Conservation (phyloP, 2,329 filamentous ascomycete genomes). For the Chaetomium sp. region DNA sequence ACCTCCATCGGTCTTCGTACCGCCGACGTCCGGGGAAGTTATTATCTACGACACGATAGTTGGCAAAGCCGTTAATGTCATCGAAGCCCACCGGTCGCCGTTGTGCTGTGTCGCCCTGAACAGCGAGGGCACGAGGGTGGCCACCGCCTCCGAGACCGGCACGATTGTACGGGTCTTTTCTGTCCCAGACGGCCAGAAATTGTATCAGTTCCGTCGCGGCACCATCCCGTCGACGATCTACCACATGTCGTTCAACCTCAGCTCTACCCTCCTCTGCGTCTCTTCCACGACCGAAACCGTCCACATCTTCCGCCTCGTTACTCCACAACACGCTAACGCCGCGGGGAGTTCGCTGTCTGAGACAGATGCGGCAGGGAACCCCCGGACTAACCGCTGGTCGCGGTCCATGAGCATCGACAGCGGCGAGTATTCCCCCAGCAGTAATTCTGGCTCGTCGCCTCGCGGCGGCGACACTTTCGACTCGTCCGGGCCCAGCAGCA, state of each 20-base stretch:
- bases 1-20: slow-evolving; percentile 67
- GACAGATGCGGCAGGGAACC: slow-evolving; percentile 30
- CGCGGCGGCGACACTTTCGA: slow-evolving; percentile 40
- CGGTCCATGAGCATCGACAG: slow-evolving; percentile 50
- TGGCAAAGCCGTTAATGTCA: slow-evolving; percentile 87
- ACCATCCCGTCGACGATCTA: slow-evolving; percentile 95
- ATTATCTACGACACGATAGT: slow-evolving; percentile 86
- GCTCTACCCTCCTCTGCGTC: slow-evolving; percentile 86
- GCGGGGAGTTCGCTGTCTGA: background rate
- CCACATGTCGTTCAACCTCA: slow-evolving; percentile 98
- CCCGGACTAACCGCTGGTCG: slow-evolving; percentile 45
- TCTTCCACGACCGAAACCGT: slow-evolving; percentile 95
- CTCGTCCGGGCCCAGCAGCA: slow-evolving; percentile 16
- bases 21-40: slow-evolving; percentile 84
- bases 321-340: slow-evolving; percentile 34
- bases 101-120: slow-evolving; percentile 88
- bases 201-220: slow-evolving; percentile 92
- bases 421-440: slow-evolving; percentile 45
- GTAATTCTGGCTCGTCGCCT: slow-evolving; percentile 32
- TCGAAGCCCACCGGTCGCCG: slow-evolving; percentile 89
- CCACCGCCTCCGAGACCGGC: slow-evolving; percentile 93
- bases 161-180: slow-evolving; percentile 97
- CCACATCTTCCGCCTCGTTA: slow-evolving; percentile 81
- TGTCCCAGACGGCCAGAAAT: slow-evolving; percentile 80
- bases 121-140: slow-evolving; percentile 82